Conservation (phyloP, 2,329 filamentous ascomycete species). For the Trichophyton benhamiae region DNA sequence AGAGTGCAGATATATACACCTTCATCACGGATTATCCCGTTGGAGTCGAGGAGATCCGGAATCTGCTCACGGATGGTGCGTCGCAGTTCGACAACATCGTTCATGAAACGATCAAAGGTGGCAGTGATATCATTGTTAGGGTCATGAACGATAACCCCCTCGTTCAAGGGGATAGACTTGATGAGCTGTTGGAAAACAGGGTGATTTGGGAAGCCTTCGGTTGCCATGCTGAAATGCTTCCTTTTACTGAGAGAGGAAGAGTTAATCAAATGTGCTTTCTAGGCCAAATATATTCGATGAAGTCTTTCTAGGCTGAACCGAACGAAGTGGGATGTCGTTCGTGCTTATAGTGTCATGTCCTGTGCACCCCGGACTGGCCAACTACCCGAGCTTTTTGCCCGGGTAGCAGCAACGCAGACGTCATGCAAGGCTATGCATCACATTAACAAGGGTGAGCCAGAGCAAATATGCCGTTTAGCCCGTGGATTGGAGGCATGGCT, state of each 20-base stretch:
- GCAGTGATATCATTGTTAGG: neutral
- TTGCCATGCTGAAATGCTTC: neutral
- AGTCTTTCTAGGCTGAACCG: too few species aligned
- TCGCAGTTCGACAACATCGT: neutral
- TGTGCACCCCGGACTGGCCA: too few species aligned
- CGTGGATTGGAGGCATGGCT: neutral
- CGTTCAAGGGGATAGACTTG: neutral
- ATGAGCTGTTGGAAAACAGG: neutral
- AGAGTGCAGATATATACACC: slow-evolving; percentile 29
- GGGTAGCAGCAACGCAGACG: neutral
- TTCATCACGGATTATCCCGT: neutral
- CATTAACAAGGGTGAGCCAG: neutral
- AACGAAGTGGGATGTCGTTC: too few species aligned
- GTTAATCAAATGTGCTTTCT: neutral
- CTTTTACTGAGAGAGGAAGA: neutral
- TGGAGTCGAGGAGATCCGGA: neutral
- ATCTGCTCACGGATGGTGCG: neutral
- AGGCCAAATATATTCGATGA: neutral
- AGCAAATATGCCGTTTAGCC: neutral
- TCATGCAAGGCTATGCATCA: neutral
- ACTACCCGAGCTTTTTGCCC: too few species aligned
- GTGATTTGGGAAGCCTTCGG: neutral
- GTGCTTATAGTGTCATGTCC: too few species aligned
- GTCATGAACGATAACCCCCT: neutral
- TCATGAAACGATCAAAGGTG: neutral